Base-by-base conservation (phyloP, 2,329 filamentous ascomycete species). In the Colletotrichum euphorbiae region DNA sequence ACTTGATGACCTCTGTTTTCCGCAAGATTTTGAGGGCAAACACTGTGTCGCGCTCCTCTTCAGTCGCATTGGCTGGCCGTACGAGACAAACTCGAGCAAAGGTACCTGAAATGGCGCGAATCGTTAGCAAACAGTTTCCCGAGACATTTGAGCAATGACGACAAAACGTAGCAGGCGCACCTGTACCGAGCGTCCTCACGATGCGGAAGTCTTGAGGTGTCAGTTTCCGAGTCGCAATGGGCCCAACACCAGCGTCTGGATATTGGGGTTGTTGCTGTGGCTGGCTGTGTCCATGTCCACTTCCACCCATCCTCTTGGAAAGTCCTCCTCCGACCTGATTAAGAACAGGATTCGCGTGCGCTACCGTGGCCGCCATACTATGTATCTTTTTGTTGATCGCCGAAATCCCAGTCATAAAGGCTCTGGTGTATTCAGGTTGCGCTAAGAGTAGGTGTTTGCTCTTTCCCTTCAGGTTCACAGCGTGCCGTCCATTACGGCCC, bases 61-160 rank as follows among this genome's bases (percentile, higher is more conserved):
- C 76, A 46, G 79, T 76, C 46, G 83, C 82, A 71, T 85, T 84
- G 46, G 87, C 84, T 42, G 92, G 86, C 68, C 88, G 89, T 58
- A 93, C 91, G 69, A 95, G 87, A 83, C 91, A 94, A 51, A 96
- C 93, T 71, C 93, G 86, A 72, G 93, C 93, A 82, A 96, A 96
- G 12, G 91, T 94, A 71, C 91, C 91, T 90, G 76, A 73, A 50
- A 62, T 15, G 62, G 43, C 48, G 66, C 21, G 51, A 50, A 31
- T 21, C 12, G 33, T 69, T 46, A 70, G 55, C 55, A 72, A 61
- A 55, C 48, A 31, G 62, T 42, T 45, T 50, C 42, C 59, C 56
- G 62, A 40, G 52, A 46, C 43, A 43, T 56, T 43, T n/a, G 58
- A 56, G 63, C 48, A 40, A 28, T 33, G 48, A 33, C 36, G 48